These are phyloP conservation scores for Trichoderma reesei DNA, from an alignment of 495 filamentous ascomycete species.

Conservation along the genomic window DNA sequence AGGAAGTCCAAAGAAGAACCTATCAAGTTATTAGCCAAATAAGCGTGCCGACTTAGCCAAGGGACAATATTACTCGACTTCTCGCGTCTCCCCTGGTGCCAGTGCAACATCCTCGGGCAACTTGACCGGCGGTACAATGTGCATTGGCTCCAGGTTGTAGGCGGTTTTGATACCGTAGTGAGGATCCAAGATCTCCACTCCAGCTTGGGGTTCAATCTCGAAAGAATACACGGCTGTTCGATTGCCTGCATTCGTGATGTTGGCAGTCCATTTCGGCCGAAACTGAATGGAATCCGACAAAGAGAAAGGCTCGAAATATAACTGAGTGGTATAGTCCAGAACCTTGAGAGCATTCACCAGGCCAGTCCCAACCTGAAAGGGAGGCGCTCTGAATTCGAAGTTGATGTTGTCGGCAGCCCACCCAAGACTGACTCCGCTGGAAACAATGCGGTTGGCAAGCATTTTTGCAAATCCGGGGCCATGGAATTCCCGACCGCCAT, in stretches of 20 bases:
- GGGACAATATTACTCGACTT: slow-evolving; percentile 14
- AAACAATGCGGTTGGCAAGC: slow-evolving; percentile 28
- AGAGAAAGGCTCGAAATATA: slow-evolving; percentile 28
- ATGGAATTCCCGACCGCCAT: slow-evolving; percentile 25
- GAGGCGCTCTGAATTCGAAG: slow-evolving; percentile 27
- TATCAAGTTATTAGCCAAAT: not conserved
- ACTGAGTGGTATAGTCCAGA: slow-evolving; percentile 27
- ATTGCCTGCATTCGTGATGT: slow-evolving; percentile 33
- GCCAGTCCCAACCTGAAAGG: slow-evolving; percentile 38
- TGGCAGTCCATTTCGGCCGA: slow-evolving; percentile 23
- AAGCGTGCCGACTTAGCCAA: not conserved
- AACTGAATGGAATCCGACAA: slow-evolving; percentile 37
- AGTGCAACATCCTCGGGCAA: not conserved
- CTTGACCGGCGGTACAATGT: slow-evolving; percentile 1
- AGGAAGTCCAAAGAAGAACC: slow-evolving; percentile 21
- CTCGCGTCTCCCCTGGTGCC: slow-evolving; percentile 18
- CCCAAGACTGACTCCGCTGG: slow-evolving; percentile 28
- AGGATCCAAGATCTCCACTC: slow-evolving; percentile 11
- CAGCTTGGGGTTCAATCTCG: slow-evolving; percentile 17
- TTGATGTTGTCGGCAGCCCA: slow-evolving; percentile 31
- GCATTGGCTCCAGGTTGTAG: slow-evolving; percentile 8
- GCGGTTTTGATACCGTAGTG: not conserved
- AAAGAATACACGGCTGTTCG: slow-evolving; percentile 27
- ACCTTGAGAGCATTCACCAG: slow-evolving; percentile 37
- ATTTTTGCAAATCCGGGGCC: slow-evolving; percentile 27